A percentile compares a stretch with the other conserved stretches of the same genome.
These are phyloP conservation scores for Venturia effusa DNA, from an alignment of 2,329 filamentous ascomycete species.

Conservation along the genomic window DNA sequence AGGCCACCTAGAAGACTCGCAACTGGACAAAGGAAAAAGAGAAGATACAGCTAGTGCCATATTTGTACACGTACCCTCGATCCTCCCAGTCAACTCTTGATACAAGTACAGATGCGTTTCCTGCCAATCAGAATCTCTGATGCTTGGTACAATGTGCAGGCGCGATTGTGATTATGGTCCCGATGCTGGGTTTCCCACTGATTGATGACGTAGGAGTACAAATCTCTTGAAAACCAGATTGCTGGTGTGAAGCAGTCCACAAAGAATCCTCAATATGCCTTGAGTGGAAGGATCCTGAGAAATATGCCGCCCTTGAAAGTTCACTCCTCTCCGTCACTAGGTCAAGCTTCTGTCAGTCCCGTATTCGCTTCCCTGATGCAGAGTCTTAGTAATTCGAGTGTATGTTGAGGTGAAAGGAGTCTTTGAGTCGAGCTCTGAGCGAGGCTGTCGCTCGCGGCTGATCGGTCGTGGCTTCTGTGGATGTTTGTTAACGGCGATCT, in stretches of 20 bases:
- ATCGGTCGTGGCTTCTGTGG: not conserved
- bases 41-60: constrained; percentile 5
- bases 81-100: not conserved
- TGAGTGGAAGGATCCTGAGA: not conserved
- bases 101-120: not conserved
- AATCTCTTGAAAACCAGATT: not conserved
- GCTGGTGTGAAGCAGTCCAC: constrained; percentile 3
- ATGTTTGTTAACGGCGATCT: not conserved
- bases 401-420: not conserved
- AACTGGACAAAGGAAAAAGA: not conserved
- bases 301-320: not conserved
- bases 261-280: not conserved
- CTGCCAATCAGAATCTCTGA: not conserved
- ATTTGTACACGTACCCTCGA: constrained; percentile 6
- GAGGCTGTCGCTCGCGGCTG: not conserved
- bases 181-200: not conserved
- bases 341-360: not conserved
- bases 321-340: not conserved
- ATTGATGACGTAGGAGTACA: not conserved
- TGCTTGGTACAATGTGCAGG: not conserved
- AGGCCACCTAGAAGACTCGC: not conserved
- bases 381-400: not conserved
- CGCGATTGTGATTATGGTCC: constrained; percentile 1
- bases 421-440: not conserved
- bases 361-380: not conserved